phyloP scores from a whole-genome alignment of 768 basidiomycete species.

The Hygrophoropsis aurantiaca region DNA sequence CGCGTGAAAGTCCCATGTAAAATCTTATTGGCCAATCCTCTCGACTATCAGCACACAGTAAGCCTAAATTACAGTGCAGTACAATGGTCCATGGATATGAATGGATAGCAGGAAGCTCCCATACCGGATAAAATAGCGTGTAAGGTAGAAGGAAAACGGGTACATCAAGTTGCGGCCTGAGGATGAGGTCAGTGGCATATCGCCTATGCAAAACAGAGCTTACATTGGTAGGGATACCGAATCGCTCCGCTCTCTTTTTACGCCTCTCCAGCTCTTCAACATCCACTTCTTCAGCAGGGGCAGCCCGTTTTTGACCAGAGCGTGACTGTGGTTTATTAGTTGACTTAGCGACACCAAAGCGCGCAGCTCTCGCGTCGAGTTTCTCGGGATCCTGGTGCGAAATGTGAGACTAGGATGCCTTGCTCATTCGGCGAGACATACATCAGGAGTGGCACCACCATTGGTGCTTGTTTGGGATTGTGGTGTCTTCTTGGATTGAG shows the following conservation, averaged over 20 bases:
- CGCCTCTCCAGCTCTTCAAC: slow-evolving; percentile 58
- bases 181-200: too few species aligned
- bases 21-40: too few species aligned
- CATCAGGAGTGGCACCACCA: slow-evolving; percentile 14
- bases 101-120: too few species aligned
- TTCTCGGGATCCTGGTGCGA: slow-evolving; percentile 45
- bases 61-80: too few species aligned
- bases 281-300: slow-evolving; percentile 46
- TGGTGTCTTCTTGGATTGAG: slow-evolving; percentile 20
- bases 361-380: slow-evolving; percentile 50
- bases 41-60: too few species aligned
- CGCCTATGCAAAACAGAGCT: background rate
- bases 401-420: slow-evolving; percentile 1
- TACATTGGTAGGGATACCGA: slow-evolving; percentile 34
- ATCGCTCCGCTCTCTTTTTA: slow-evolving; percentile 65
- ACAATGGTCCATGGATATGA: too few species aligned
- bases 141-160: too few species aligned
- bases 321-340: slow-evolving; percentile 27
- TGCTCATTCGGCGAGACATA: slow-evolving; percentile 18
- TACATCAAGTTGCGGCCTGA: too few species aligned
- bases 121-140: too few species aligned
- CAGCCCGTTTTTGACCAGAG: slow-evolving; percentile 28
- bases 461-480: slow-evolving; percentile 16
- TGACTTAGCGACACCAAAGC: slow-evolving; percentile 44
- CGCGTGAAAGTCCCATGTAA: too few species aligned